Evolutionary conservation across 305 asterid species (phyloP).

Genomic region (Plantago rigida): DNA sequence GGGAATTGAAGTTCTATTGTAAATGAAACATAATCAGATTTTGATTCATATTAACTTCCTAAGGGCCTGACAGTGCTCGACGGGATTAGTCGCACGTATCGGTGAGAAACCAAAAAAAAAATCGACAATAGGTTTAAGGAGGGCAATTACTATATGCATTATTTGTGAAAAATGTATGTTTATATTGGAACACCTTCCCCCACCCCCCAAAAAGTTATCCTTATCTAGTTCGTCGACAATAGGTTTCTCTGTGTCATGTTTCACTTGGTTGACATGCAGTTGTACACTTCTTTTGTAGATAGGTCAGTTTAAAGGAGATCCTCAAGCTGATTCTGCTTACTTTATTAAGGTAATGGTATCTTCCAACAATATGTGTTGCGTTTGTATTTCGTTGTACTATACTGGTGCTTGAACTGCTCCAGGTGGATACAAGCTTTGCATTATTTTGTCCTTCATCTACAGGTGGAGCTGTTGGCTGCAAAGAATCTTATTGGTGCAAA

Average conservation of each 20-base stretch:
- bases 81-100: background rate
- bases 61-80: no score
- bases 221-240: conserved; percentile 19
- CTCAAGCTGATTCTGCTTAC: conserved; percentile 55
- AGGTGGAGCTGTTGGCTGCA: conserved; percentile 95
- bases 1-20: background rate
- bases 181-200: background rate
- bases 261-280: conserved; percentile 80
- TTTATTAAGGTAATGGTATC: conserved; percentile 55
- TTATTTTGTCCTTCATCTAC: conserved; percentile 16
- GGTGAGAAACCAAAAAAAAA: no score
- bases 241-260: conserved; percentile 43
- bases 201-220: background rate
- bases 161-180: background rate
- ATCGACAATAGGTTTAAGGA: no score
- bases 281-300: conserved; percentile 88
- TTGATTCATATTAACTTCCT: no score
- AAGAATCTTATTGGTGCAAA: conserved; percentile 80
- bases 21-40: no score
- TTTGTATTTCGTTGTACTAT: conserved; percentile 25
- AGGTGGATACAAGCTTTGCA: background rate
- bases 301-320: conserved; percentile 57
- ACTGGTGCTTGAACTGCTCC: conserved; percentile 14
- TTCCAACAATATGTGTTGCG: conserved; percentile 9
- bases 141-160: background rate